Evolutionary conservation across 2,329 filamentous ascomycete genomes (phyloP), one percentile per base, ranked within the genome.

Genomic region (Colletotrichum scovillei): DNA sequence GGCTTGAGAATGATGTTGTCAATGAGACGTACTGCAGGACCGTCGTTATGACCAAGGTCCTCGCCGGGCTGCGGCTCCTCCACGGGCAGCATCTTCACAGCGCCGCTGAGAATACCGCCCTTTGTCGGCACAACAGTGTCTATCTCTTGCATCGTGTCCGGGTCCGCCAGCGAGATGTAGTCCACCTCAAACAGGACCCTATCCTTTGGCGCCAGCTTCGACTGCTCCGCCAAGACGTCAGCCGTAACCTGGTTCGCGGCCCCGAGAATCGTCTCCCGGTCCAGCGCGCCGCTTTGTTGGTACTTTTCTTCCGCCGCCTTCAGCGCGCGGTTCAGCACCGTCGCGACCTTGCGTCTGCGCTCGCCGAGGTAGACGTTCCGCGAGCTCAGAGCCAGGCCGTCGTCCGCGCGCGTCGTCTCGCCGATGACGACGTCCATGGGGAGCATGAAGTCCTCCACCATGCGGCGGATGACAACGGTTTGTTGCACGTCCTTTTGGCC

Each of bases 401-500:
- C 95, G 2, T 79, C 67, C 74, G 97, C 95, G 63, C 97, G 89
- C 71, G 91, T 86, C 0, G 97, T 99, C 0, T 90, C 87, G 6
- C 92, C 90, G 67, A 98, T 88, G 38, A 92, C 88, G 9, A 98
- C 91, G 26, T 93, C 86, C 4, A 91, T 93, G 52, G 94, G 90
- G 53, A 98, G 82, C 81, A 95, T 91, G 76, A 99, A 95, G 82
- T 99, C 97, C 76, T 91, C 88, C 38, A 98, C 93, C 90, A 99
- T 92, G 57, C 93, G 91, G 78, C 91, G 92, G 78, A 99, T 94
- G 12, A 99, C 90, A 22, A 97, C 94, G 0, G 95, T 97, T 84
- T 99, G 97, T 86, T 99, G 97, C 24, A 98, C 91, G 82, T 99
- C 97, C 85, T 99, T 99, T 83, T 98, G 97, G 4, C 97, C 97